Base-by-base conservation (phyloP, 495 filamentous ascomycete genomes). In the Xylaria curta region DNA sequence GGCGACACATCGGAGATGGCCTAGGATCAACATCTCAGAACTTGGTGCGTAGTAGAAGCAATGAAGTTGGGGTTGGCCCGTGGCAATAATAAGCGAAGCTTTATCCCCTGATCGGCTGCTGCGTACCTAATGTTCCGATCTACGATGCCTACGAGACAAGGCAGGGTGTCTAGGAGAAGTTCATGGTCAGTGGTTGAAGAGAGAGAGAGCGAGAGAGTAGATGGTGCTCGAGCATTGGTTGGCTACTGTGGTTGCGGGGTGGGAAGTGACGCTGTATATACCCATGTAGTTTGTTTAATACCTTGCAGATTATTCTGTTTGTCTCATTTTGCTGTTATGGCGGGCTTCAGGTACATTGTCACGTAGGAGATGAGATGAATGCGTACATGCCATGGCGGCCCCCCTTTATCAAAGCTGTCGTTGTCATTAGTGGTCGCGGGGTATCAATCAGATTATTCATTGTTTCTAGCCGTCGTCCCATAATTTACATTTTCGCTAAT, bases 281-380 rank as follows among this genome's bases (percentile, higher is more conserved):
- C 67, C 67, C 53, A 69, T 69, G 38, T 70, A 70, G 56, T 26
- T 15, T 62, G 58, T 62, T 38, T 31, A 63, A 62, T 70, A 69
- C 15, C 15, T 49, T 61, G 54, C 53, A 47, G 28, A 44, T 67
- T 56, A 26, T 42, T n/a, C 1, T 21, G 8, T n/a, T n/a, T 7
- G 7, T 49, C 46, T 21, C 19, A 0, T 17, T 49, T 49, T 49
- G 17, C n/a, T n/a, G 0, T 46, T 15, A 17, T 17, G 42, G 3
- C 13, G 42, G 42, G 15, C 42, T 15, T 31, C 2, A 47, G 17
- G 17, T 19, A 7, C 0, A 24, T 24, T 51, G 9, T 51, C n/a
- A 51, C 47, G n/a, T 8, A 21, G 19, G 21, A 47, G 6, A 24
- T 10, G 9, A 24, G 47, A 49, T 49, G 17, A 5, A 42, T 42